A percentile compares a stretch with the other conserved stretches of the same genome.
Evolutionary conservation across 73 alveolate species (phyloP).

Genomic region (Paramecium octaurelia): DNA sequence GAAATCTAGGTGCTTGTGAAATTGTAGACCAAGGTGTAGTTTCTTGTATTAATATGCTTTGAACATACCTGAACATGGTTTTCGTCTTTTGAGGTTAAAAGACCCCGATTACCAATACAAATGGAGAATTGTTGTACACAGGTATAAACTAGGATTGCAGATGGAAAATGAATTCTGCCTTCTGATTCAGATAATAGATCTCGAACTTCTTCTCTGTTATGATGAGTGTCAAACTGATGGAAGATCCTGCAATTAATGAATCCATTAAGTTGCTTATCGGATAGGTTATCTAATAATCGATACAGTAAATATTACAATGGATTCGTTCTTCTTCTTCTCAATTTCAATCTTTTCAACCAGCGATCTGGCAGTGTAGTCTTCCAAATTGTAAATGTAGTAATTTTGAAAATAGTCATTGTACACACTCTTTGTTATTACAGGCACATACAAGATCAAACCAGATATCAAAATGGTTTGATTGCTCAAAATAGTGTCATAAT

Average conservation of each 20-base stretch:
- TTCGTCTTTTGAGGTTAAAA: background rate
- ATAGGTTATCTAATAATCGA: background rate
- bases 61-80: background rate
- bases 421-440: background rate
- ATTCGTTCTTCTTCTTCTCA: background rate
- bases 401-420: background rate
- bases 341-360: background rate
- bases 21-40: background rate
- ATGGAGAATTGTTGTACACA: background rate
- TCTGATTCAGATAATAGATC: background rate
- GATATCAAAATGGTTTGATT: background rate
- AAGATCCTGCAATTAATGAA: background rate
- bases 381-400: background rate
- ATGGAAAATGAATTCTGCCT: background rate
- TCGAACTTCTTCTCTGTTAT: background rate
- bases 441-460: background rate
- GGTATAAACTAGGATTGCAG: background rate
- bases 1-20: background rate
- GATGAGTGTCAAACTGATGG: background rate
- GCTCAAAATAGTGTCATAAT: background rate
- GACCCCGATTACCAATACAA: background rate
- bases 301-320: background rate
- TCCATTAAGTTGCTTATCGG: background rate
- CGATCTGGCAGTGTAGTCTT: background rate
- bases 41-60: background rate